Percentiles rank a stretch among this genome's conserved stretches.
These are phyloP conservation scores for Babesia microti DNA, from an alignment of 169 alveolate species.

Conservation along the genomic window DNA sequence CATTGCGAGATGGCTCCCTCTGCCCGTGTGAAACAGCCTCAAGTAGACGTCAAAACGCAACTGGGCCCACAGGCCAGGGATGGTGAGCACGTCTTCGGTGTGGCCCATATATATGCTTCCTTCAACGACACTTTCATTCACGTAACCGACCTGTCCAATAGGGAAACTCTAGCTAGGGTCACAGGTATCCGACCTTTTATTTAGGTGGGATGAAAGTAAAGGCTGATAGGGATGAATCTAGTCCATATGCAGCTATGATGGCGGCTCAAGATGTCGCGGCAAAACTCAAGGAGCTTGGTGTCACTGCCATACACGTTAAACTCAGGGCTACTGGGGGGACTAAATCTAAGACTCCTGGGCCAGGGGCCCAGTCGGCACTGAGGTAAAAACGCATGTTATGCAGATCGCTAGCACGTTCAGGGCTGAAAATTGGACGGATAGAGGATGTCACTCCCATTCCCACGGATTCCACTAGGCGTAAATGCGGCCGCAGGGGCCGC, in stretches of 20 bases:
- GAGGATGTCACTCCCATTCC: constrained; percentile 99
- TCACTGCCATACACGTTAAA: constrained; percentile 96
- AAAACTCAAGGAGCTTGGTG: constrained; percentile 91
- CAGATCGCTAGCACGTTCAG: constrained; percentile 98
- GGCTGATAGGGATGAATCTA: constrained; percentile 99
- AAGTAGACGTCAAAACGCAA: constrained; percentile 38
- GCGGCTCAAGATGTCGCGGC: constrained; percentile 99
- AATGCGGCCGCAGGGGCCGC: constrained; percentile 99
- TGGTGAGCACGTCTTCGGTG: constrained; percentile 93
- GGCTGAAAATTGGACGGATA: constrained; percentile 97
- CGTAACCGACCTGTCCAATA: constrained; percentile 97
- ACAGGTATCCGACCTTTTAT: constrained; percentile 64
- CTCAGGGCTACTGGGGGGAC: constrained; percentile 97
- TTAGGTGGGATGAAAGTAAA: constrained; percentile 98
- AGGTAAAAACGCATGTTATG: constrained; percentile 22
- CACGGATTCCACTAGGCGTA: constrained; percentile 96
- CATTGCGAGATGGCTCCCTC: too few relatives aligned
- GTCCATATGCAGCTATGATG: constrained; percentile 99
- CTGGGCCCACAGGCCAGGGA: constrained; percentile 76
- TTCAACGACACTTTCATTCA: constrained; percentile 99
- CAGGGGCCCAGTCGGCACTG: constrained; percentile 99
- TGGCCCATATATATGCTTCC: constrained; percentile 97
- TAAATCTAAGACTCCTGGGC: constrained; percentile 97
- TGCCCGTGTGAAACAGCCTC: constrained; percentile 23
- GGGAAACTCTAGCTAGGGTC: constrained; percentile 97